Evolutionary conservation across 768 basidiomycete genomes (phyloP).

Genomic region (Sarcodon sp.): DNA sequence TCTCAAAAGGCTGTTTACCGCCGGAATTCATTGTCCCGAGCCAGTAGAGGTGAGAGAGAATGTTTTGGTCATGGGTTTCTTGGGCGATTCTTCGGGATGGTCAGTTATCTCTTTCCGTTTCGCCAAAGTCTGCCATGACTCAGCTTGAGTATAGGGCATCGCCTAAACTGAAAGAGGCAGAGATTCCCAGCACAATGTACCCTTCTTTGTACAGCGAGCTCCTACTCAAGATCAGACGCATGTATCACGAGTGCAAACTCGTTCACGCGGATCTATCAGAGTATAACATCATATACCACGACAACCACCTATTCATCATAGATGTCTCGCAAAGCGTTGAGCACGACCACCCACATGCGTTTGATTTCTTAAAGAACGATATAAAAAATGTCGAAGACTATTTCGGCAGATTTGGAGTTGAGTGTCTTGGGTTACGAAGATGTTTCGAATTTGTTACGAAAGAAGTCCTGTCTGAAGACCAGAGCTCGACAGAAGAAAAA

Average conservation of each 20-base stretch:
- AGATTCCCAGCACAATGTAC: conserved; percentile 36
- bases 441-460: conserved; percentile 85
- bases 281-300: conserved; percentile 91
- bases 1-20: conserved; percentile 69
- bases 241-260: conserved; percentile 86
- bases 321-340: conserved; percentile 99
- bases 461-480: conserved; percentile 28
- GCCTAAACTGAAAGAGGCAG: conserved; percentile 86
- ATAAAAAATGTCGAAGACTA: conserved; percentile 90
- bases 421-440: conserved; percentile 63
- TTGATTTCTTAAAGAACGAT: conserved; percentile 91
- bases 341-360: conserved; percentile 93
- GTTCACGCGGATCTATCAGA: conserved; percentile 98
- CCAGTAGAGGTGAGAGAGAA: conserved; percentile 93
- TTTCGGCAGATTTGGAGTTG: conserved; percentile 66
- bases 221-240: conserved; percentile 62
- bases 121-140: background rate
- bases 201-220: conserved; percentile 65
- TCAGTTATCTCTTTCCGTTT: conserved; percentile 23
- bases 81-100: conserved; percentile 78
- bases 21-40: conserved; percentile 78
- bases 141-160: conserved; percentile 51
- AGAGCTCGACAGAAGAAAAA: conserved; percentile 9
- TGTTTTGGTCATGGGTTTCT: conserved; percentile 89
- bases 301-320: conserved; percentile 77